Evolutionary conservation across 345 rosid species (phyloP).

Genomic region (Salix purpurea): DNA sequence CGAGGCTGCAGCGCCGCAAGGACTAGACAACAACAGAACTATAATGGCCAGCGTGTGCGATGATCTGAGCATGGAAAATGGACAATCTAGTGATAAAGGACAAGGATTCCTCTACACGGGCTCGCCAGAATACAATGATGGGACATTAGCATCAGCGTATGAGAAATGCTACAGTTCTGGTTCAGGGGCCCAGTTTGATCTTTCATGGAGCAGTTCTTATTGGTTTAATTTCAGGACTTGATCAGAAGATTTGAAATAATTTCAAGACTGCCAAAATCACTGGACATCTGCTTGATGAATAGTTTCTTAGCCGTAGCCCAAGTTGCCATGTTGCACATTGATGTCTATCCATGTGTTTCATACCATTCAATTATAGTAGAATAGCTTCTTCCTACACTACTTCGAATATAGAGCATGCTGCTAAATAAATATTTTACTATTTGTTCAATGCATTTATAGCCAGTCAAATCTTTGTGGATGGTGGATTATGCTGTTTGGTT

Average conservation of each 20-base stretch:
- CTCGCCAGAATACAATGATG: constrained; percentile 33
- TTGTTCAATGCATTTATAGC: too few species aligned
- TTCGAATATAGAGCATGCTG: too few species aligned
- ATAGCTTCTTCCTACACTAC: too few species aligned
- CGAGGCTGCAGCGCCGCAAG: constrained; percentile 29
- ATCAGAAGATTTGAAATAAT: background rate
- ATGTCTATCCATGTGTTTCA: too few species aligned
- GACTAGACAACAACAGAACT: constrained; percentile 12
- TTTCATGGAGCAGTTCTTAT: constrained; percentile 30
- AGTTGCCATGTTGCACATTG: too few species aligned
- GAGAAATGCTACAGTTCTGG: constrained; percentile 40
- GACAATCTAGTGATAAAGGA: constrained; percentile 26
- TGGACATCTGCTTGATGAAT: background rate
- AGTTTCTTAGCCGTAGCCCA: background rate
- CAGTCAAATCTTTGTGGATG: too few species aligned
- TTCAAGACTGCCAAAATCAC: too few species aligned
- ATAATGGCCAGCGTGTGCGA: constrained; percentile 8
- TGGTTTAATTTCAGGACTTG: constrained; percentile 60
- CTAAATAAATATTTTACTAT: too few species aligned
- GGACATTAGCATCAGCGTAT: constrained; percentile 30
- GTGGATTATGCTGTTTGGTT: too few species aligned
- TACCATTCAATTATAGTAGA: too few species aligned
- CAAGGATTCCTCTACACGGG: constrained; percentile 20
- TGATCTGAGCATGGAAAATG: constrained; percentile 17
- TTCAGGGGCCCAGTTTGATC: constrained; percentile 41